Conservation (phyloP, 768 basidiomycete genomes). For the Austroboletus eburneus region DNA sequence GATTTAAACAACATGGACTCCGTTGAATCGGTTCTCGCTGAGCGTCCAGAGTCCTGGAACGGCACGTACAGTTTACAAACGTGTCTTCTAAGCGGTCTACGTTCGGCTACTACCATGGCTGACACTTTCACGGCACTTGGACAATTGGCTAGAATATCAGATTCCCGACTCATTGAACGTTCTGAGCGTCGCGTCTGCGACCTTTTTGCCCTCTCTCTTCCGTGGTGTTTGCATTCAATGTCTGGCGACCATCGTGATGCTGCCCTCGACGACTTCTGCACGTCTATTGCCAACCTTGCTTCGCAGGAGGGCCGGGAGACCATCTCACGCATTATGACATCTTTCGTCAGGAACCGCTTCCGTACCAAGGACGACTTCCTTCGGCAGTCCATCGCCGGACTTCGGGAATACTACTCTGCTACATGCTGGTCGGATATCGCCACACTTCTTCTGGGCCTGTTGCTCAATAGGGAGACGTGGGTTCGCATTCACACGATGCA, state of each 20-base stretch:
- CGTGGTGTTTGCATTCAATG: conserved; percentile 86
- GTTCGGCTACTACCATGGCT: conserved; percentile 67
- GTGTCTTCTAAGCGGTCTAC: conserved; percentile 68
- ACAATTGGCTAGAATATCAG: conserved; percentile 54
- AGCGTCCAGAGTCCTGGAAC: conserved; percentile 70
- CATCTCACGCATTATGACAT: conserved; percentile 84
- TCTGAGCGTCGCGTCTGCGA: conserved; percentile 73
- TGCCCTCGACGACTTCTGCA: conserved; percentile 63
- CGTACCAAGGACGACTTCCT: conserved; percentile 92
- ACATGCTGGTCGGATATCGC: conserved; percentile 78
- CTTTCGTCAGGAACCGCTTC: conserved; percentile 84
- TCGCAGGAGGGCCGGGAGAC: conserved; percentile 68
- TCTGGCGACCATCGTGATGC: conserved; percentile 54
- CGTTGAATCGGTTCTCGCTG: conserved; percentile 62
- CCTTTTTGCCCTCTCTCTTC: conserved; percentile 75
- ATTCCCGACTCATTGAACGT: conserved; percentile 65
- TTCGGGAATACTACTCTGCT: conserved; percentile 79
- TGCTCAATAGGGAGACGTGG: conserved; percentile 81
- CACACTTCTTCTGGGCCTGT: conserved; percentile 79
- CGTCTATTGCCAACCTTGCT: conserved; percentile 69
- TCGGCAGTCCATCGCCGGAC: conserved; percentile 78
- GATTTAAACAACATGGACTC: conserved; percentile 68
- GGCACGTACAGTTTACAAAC: conserved; percentile 63
- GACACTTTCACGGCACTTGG: conserved; percentile 68
- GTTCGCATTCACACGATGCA: conserved; percentile 80